Conservation (phyloP, 176 grass and related monocot species). For the Panicum miliaceum region DNA sequence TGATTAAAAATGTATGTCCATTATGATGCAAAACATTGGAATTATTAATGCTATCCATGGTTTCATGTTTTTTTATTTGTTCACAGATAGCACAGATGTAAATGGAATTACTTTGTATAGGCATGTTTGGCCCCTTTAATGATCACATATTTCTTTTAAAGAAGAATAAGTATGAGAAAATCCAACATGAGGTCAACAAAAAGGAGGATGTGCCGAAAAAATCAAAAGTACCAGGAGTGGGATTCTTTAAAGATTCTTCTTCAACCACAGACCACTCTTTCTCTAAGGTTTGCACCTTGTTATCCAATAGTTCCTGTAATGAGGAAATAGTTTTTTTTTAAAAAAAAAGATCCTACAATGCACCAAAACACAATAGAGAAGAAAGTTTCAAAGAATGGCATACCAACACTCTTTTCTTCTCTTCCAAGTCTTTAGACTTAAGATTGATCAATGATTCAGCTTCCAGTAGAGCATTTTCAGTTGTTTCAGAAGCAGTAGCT, state of each 20-base stretch:
- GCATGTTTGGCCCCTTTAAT: not conserved
- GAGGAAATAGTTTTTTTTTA: constrained; percentile 27
- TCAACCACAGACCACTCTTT: constrained; percentile 72
- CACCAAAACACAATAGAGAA: constrained; percentile 23
- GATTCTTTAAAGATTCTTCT: constrained; percentile 80
- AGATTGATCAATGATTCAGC: constrained; percentile 54
- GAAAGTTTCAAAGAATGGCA: constrained; percentile 16
- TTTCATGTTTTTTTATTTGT: not conserved
- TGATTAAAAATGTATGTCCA: not conserved
- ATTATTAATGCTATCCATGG: not conserved
- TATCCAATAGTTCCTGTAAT: constrained; percentile 65
- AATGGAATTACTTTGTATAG: not conserved
- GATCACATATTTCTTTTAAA: not conserved
- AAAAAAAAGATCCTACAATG: not conserved
- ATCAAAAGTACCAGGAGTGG: constrained; percentile 66
- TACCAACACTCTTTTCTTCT: constrained; percentile 81
- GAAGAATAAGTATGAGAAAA: constrained; percentile 2
- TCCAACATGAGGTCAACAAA: not conserved
- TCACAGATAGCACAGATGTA: not conserved
- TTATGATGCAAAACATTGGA: not conserved
- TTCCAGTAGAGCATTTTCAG: constrained; percentile 55
- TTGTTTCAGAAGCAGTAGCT: constrained; percentile 44
- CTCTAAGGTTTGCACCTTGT: constrained; percentile 66
- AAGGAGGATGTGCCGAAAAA: not conserved
- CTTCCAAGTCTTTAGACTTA: constrained; percentile 77